Percentiles rank a stretch among this genome's conserved stretches.
Conservation (phyloP, 129 eudicot species). For the Centaurea solstitialis region DNA sequence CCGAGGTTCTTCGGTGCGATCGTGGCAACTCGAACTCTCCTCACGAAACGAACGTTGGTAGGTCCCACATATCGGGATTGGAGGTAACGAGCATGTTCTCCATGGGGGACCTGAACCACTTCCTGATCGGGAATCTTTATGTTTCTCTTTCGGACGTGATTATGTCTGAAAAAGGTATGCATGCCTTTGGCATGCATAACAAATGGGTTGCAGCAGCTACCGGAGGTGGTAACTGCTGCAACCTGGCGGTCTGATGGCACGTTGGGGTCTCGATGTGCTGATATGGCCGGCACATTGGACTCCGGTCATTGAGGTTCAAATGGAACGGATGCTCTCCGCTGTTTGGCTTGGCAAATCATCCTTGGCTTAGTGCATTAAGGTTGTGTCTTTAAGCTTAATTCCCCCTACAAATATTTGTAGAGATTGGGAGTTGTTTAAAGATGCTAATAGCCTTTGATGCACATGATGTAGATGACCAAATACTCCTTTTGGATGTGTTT, state of each 20-base stretch:
- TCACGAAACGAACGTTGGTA: constrained; percentile 31
- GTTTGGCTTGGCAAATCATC: constrained; percentile 81
- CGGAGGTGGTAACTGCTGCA: constrained; percentile 43
- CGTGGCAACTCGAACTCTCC: constrained; percentile 33
- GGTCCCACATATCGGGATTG: constrained; percentile 45
- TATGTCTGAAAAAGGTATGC: constrained; percentile 41
- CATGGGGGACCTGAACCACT: constrained; percentile 47
- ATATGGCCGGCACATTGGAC: constrained; percentile 2
- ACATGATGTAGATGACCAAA: constrained; percentile 7
- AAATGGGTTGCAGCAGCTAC: constrained; percentile 60
- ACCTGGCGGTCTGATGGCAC: constrained; percentile 43
- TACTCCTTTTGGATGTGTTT: constrained; percentile 13
- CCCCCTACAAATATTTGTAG: constrained; percentile 23
- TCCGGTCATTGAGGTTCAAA: constrained; percentile 38
- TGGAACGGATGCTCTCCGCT: not conserved
- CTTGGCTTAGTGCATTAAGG: constrained; percentile 70
- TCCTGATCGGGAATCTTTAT: constrained; percentile 29
- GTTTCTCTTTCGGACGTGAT: constrained; percentile 44
- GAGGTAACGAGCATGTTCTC: constrained; percentile 70
- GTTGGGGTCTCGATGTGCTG: constrained; percentile 35
- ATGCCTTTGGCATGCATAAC: constrained; percentile 43
- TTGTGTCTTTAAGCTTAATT: constrained; percentile 20
- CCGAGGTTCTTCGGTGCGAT: constrained; percentile 80
- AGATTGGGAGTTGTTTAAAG: constrained; percentile 24
- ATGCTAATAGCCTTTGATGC: constrained; percentile 35